Evolutionary conservation across 768 basidiomycete species (phyloP).

Genomic region (Xanthoconium stramineum): DNA sequence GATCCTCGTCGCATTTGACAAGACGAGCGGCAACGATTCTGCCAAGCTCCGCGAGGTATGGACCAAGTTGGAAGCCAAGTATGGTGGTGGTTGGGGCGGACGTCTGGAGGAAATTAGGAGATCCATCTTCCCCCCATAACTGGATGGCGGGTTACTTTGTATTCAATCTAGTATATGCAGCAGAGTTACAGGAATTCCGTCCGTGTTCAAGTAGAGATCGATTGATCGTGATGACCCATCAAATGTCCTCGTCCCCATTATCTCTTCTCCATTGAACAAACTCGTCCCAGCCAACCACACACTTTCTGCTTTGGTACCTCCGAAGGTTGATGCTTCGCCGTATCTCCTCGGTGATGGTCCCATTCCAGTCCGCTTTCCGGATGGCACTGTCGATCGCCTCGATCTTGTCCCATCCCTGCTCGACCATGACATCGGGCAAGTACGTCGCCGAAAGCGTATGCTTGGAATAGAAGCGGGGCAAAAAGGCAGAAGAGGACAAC

Average conservation of each 20-base stretch:
- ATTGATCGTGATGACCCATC: conserved; percentile 2
- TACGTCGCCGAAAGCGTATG: conserved; percentile 82
- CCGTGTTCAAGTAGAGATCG: background rate
- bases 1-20: conserved; percentile 64
- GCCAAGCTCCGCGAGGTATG: conserved; percentile 54
- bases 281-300: conserved; percentile 69
- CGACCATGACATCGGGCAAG: conserved; percentile 87
- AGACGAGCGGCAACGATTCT: conserved; percentile 51
- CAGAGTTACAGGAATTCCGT: conserved; percentile 8
- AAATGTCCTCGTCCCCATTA: conserved; percentile 39
- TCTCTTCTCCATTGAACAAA: conserved; percentile 70
- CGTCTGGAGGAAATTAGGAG: conserved; percentile 43
- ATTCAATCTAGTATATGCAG: conserved; percentile 5
- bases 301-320: conserved; percentile 77
- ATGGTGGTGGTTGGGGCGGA: conserved; percentile 44
- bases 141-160: background rate
- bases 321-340: conserved; percentile 72
- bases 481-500: conserved; percentile 59
- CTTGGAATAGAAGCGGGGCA: conserved; percentile 53
- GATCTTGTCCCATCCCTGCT: conserved; percentile 91
- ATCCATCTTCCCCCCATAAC: conserved; percentile 30
- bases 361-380: conserved; percentile 88
- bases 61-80: conserved; percentile 53
- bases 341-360: conserved; percentile 76
- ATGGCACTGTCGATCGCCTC: conserved; percentile 91